Conservation (phyloP, 2,329 filamentous ascomycete genomes). For the Botrytis elliptica region DNA sequence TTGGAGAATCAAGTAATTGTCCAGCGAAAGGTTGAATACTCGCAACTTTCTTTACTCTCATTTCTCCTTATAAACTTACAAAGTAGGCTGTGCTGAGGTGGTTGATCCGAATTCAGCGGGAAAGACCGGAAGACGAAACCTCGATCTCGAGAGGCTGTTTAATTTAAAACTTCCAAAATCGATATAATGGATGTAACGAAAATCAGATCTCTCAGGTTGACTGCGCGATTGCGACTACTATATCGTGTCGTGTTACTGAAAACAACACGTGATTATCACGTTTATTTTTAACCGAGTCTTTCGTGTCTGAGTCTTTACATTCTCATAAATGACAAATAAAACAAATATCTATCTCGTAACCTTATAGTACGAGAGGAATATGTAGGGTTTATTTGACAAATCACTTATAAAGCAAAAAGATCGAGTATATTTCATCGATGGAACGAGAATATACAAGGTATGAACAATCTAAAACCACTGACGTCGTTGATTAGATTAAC, state of each 20-base stretch:
- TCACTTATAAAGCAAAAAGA: neutral
- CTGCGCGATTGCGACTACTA: neutral
- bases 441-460: neutral
- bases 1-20: neutral
- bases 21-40: neutral
- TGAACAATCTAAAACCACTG: neutral
- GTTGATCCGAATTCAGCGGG: neutral
- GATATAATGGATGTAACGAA: neutral
- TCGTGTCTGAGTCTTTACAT: neutral
- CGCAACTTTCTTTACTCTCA: neutral
- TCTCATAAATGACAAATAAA: neutral
- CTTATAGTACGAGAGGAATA: neutral
- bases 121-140: neutral
- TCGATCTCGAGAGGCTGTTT: neutral
- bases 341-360: neutral
- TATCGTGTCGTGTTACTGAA: neutral
- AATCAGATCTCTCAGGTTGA: neutral
- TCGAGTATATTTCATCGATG: neutral
- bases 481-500: constrained; percentile 7
- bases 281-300: neutral
- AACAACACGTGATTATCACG: neutral
- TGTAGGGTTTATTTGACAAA: neutral
- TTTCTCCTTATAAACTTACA: neutral
- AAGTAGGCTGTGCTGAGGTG: neutral
- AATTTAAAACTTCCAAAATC: neutral